phyloP scores from a whole-genome alignment of 2,329 filamentous ascomycete genomes.

The Ceratocystis variospora region DNA sequence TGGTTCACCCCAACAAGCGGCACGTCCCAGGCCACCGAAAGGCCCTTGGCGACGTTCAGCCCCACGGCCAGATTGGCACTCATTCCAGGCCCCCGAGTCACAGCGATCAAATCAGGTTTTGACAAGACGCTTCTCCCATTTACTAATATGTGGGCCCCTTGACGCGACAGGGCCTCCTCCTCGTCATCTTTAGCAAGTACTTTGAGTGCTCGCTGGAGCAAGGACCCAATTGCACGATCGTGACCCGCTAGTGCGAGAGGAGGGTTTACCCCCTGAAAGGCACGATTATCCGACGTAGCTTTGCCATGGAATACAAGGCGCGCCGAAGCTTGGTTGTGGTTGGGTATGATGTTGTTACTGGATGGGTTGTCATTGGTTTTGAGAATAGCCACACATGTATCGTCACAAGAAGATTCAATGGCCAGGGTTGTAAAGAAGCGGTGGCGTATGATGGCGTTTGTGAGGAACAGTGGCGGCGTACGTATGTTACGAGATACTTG shows the following conservation, averaged over 20 bases:
- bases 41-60: constrained; percentile 71
- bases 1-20: constrained; percentile 83
- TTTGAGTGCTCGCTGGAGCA: constrained; percentile 51
- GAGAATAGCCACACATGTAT: constrained; percentile 78
- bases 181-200: constrained; percentile 18
- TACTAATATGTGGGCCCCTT: neutral
- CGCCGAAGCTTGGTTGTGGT: constrained; percentile 26
- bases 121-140: constrained; percentile 23
- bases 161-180: constrained; percentile 20
- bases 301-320: constrained; percentile 66
- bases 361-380: constrained; percentile 25
- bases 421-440: constrained; percentile 45
- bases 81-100: constrained; percentile 87
- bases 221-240: constrained; percentile 50
- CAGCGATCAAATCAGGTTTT: constrained; percentile 70
- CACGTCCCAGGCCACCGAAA: constrained; percentile 68
- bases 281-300: constrained; percentile 63
- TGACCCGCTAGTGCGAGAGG: constrained; percentile 63
- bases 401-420: constrained; percentile 81
- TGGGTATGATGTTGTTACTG: neutral
- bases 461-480: neutral
- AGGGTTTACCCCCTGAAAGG: constrained; percentile 68
- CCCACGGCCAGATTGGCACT: constrained; percentile 62
- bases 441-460: constrained; percentile 1
- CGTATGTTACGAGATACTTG: neutral